Base-by-base conservation (phyloP, 164 flowering plant genomes). In the Dillenia turbinata region DNA sequence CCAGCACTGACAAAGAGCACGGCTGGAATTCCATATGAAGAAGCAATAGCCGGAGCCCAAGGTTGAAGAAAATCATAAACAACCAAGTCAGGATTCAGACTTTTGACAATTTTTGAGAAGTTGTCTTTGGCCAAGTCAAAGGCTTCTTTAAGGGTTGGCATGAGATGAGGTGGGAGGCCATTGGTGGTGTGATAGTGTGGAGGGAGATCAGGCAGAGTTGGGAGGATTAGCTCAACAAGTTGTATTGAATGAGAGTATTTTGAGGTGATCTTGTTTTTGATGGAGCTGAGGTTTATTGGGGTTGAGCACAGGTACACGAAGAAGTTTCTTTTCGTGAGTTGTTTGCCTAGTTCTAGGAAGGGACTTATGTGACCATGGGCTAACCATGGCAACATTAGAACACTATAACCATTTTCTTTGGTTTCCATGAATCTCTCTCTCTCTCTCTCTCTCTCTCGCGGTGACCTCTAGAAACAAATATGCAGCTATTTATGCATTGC, bases 371-470 rank as follows among this genome's bases (percentile, higher is more conserved):
- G 81, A 8, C 81, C 81, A 33, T 68, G 67, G 46, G 71, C 78
- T 16, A 77, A 12, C 73, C 76, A 77, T 66, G 81, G 81, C 1
- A 74, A 13, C 72, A 77, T 68, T 10, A 77, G 47, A 9, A 77
- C 24, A 3, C 59, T 76, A 26, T 14, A 11, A 9, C 17, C 12
- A 8, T 12, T 16, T 9, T 47, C 2, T 12, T 40, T 56, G 9
- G 2, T 12, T 5, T 26, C 60, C 66, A 52, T 56, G 9, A 26
- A 13, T 46, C 40, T 9, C 45, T 45, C 26, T 45, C 40, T 26
- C 40, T 26, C 40, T 46, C 33, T 59, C 50, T 46, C 33, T 45
- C 51, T 56, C 59, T 56, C 19, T 33, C 5, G 56, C 1, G 22
- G 22, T 19, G 22, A 19, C 22, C 1, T 1, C 22, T 19, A 19